Base-by-base conservation (phyloP, 2,329 filamentous ascomycete genomes). In the Fusarium phyllophilum region DNA sequence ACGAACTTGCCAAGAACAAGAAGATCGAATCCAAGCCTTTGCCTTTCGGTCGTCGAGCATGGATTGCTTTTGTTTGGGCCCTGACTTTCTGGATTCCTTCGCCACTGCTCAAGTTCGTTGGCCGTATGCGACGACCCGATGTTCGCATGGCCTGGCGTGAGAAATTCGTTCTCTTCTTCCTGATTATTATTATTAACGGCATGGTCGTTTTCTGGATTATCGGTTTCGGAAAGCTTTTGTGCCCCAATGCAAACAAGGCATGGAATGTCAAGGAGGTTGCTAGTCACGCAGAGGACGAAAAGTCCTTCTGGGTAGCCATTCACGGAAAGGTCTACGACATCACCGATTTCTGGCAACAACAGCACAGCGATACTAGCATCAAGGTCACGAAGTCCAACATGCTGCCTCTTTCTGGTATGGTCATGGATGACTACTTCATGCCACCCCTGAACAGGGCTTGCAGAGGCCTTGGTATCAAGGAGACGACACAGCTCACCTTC, bases 131-230 rank as follows among this genome's bases (percentile, higher is more conserved):
- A 84, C 92, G 96, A 62, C 96, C 95, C 4, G 96, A 99, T 83
- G 94, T 99, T 14, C 93, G 96, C 33, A 93, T 98, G 90, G 96
- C 96, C 0, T 99, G 96, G 96, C 90, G 96, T 82, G 96, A 99
- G 80, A 99, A 99, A 83, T 58, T 99, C 17, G 92, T 96, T 0
- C 86, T 99, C 17, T 91, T 95, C 52, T 86, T 93, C 66, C 78
- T 97, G 59, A 98, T 99, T 76, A 81, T 93, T 36, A 78, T 99
- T 18, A 83, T 97, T 75, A 99, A 99, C 83, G 94, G 81, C 44
- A 79, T 89, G 34, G 89, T 99, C 70, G 87, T 98, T 66, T 99
- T 99, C 84, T 97, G 94, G 89, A 98, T 99, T 77, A 89, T 98
- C 72, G 90, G 85, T 44, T 96, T 99, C 77, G 95, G 96, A 39